Evolutionary conservation across 768 basidiomycete genomes (phyloP), one percentile per base, ranked within the genome.

Genomic region (Cyclocybe aegerita): DNA sequence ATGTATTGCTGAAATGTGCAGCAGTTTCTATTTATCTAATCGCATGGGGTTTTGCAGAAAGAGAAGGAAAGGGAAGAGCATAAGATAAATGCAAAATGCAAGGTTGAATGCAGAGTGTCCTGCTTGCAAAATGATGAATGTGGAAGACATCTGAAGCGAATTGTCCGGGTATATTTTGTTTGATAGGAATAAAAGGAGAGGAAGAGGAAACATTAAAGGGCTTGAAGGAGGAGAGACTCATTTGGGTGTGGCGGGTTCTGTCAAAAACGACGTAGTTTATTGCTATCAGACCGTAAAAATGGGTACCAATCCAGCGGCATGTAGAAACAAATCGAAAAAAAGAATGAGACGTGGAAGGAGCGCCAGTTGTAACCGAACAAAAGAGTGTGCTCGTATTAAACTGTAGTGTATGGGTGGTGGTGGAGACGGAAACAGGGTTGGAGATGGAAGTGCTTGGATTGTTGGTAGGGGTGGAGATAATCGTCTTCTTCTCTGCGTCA

Each of bases 251-350:
- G 55, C 51, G 55, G 52, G 51, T 50, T n/a, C n/a, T 48, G 48
- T 40, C 40, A 37, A 45, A 44, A 37, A 37, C 14, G 41, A 34
- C 40, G 55, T 52, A 50, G 43, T 56, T 54, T 61, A 62, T 58
- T 55, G 36, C 12, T 48, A 53, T 59, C 38, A 37, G 40, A 57
- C 60, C 60, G 58, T 56, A 60, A 59, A 57, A 53, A 53, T 49
- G 46, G 50, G 41, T 53, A 51, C 48, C 50, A 62, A 58, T 58
- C 69, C 70, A 70, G 67, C 67, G 59, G 66, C 65, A 56, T 43
- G 43, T 46, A 49, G 48, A 56, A 42, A 60, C 56, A 52, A 53
- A 16, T 54, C 34, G 43, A 43, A 53, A 50, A 33, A 58, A 56
- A 35, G 44, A 56, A 48, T 44, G 49, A 43, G 49, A 53, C 37